These are phyloP conservation scores for Tulasnella sp. DNA, from an alignment of 768 basidiomycete species.

Conservation along the genomic window DNA sequence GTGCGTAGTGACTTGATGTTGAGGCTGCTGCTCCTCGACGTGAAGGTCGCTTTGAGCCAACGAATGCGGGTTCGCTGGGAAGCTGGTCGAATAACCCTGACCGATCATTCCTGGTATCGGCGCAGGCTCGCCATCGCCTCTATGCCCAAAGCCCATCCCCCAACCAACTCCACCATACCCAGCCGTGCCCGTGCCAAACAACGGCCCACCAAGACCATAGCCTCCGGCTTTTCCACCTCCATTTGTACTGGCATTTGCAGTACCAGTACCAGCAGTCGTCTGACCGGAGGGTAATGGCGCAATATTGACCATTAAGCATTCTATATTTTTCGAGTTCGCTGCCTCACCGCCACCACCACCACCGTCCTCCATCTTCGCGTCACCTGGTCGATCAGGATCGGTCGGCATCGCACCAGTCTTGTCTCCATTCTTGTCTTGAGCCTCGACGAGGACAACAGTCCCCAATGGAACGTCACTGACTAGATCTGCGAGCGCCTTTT, in stretches of 20 bases:
- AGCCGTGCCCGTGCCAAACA: neutral
- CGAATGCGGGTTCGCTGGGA: no score
- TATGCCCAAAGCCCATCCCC: no score
- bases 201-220: neutral
- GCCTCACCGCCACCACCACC: neutral
- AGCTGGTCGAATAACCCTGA: no score
- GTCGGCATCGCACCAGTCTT: slow-evolving; percentile 39
- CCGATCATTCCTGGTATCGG: no score
- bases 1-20: neutral
- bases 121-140: no score
- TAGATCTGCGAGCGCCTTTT: slow-evolving; percentile 11
- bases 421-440: slow-evolving; percentile 30
- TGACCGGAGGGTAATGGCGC: neutral
- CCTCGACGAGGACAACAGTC: slow-evolving; percentile 35
- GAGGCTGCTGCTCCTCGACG: slow-evolving; percentile 5
- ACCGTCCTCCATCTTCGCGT: neutral
- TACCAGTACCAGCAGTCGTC: no score
- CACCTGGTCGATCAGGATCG: slow-evolving; percentile 12
- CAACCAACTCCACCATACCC: no score
- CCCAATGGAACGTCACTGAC: slow-evolving; percentile 44
- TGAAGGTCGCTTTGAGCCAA: neutral
- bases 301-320: slow-evolving; percentile 8
- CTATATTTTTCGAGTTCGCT: neutral
- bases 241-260: neutral
- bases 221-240: no score